Evolutionary conservation across 371 early-diverging fungal species (phyloP), one percentile per base, ranked within the genome.

Genomic region (Mortierella sp.): DNA sequence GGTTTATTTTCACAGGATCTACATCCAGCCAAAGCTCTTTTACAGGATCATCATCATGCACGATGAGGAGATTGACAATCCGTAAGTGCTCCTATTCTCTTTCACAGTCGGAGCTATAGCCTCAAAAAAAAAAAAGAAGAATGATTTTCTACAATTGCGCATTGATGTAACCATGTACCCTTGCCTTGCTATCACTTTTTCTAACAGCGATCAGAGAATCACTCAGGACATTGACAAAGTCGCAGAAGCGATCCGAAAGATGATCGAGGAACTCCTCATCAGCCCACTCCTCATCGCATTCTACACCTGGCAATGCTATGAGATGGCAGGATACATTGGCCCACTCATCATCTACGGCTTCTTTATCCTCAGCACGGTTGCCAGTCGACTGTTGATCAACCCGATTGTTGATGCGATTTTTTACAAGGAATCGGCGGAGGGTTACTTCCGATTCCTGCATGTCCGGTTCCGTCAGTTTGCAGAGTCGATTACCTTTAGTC

Each of bases 181-280:
- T 67, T 19, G 31, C 19, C 2, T 51, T 21, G 26, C 14, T 34
- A 21, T 14, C 43, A 40, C 2, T 24, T 8, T 28, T 9, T 40
- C 48, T 37, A n/a, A 46, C 48, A 94, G 94, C 6, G 98, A 98
- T 82, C 97, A 97, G 86, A 94, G 98, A 11, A 96, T 97, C 59
- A 91, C 97, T 8, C 96, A 97, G 82, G 98, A 98, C 86, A 91
- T 96, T 19, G 97, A 96, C 78, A 94, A 94, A 75, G 92, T 98
- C 59, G 76, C 96, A 11, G 91, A 91, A 16, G 81, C 92, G 55
- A 72, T 94, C 19, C 89, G 92, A 5, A 82, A 90, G 26, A 91
- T 96, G 44, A 77, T 95, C n/a, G 90, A 95, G 31, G 89, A 92
- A 24, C 83, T 96, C 19, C 89, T 96, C 21, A 91, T 97, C 59